Evolutionary conservation across 371 early-diverging fungal species (phyloP), one percentile per base, ranked within the genome.

Genomic region (Mortierella sp.): DNA sequence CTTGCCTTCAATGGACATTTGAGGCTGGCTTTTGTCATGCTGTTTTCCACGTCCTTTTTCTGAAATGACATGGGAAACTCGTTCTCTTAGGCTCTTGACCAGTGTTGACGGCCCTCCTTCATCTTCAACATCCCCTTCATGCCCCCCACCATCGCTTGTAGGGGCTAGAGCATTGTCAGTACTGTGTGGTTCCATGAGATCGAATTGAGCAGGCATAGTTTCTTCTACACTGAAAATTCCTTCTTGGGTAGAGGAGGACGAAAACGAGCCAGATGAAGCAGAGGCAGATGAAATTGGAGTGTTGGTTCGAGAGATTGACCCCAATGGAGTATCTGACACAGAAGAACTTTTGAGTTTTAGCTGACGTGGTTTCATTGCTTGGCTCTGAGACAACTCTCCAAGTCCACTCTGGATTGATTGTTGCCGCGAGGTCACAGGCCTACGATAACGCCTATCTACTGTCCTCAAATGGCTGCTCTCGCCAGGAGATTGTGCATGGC

Each of bases 11-110:
- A 19, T 2, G 19, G 64, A 42, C 15, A 49, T 42, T 3, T 5
- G 31, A 9, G 29, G 64, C 51, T 53, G 49, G 23, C 31, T 45
- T 42, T 57, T 72, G 15, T 85, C 85, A 3, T 85, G 85, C 32
- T 69, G 75, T 70, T 91, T 91, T 22, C 91, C 91, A 10, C 85
- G 86, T 2, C 87, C 88, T 79, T 90, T 91, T 29, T 89, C 91
- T 3, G 93, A 91, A n/a, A 89, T 59, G 32, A 26, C 56, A 61
- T 59, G 57, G 13, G 34, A 13, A 34, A 37, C 15, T 64, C 42
- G 65, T 2, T 67, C 61, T 29, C 59, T 60, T 32, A 62, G n/a
- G 34, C 42, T 49, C 45, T 54, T 64, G 34, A 47, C 17, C 26
- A 66, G 47, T 8, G 75, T 71, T 4, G 70, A 70, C 0, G 59